Evolutionary conservation across 495 filamentous ascomycete genomes (phyloP), one percentile per base, ranked within the genome.

Genomic region (Xylaria venustula): DNA sequence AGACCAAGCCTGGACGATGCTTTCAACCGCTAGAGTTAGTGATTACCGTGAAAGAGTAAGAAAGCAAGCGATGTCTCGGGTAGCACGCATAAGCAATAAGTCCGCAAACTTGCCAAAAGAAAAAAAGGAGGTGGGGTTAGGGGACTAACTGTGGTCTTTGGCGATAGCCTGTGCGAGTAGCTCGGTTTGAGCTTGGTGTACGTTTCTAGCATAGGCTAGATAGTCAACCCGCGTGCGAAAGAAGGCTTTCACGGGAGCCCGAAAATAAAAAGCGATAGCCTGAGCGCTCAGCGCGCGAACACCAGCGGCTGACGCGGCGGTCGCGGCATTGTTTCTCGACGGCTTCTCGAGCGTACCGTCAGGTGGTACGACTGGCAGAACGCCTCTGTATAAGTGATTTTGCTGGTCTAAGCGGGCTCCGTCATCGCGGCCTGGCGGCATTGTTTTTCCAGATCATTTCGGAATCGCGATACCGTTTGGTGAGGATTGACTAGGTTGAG

Each of bases 201-300:
- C 62, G 34, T 54, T 81, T 73, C 80, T 73, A 1, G 77, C 79
- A 57, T 80, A 81, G 8, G 77, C 77, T 26, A 81, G 74, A 55
- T 88, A 96, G 80, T 97, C 92, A 63, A 97, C 90, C 54, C 92
- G 78, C 3, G 88, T 91, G 53, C 89, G 83, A 71, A 97, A 93
- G 72, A 97, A 97, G 3, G 91, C 88, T 71, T 95, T 95, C 28
- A 90, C 87, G 2, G 92, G 92, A 1, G 90, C 90, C 59, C 92
- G 79, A 66, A 96, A 97, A 72, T 94, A 97, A 65, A 96, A 95
- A 23, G 91, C 87, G 42, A 96, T 80, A 48, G 88, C 72, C 65
- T 92, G 90, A 3, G 90, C 86, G 65, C 86, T 90, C 56, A 95
- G 67, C 25, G 92, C 91, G 53, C 92, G 87, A 44, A 89, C 87